phyloP scores from a whole-genome alignment of 352 stramenopile genomes.

The Saprolegnia parasitica region DNA sequence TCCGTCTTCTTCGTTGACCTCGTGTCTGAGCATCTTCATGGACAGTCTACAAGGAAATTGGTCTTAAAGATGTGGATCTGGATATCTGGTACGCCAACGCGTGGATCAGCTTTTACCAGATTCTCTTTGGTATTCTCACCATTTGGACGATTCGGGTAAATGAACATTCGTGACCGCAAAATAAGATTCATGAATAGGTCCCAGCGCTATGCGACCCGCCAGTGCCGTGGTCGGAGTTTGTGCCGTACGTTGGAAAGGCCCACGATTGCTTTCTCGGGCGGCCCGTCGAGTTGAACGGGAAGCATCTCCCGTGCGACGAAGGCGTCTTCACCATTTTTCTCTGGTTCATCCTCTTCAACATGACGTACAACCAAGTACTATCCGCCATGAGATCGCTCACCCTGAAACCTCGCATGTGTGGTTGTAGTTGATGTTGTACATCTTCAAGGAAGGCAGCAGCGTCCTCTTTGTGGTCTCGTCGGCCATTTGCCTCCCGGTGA shows the following conservation, averaged over 20 bases:
- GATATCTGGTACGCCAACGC: slow-evolving; percentile 34
- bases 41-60: slow-evolving; percentile 33
- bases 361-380: slow-evolving; percentile 31
- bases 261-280: slow-evolving; percentile 29
- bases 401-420: neutral
- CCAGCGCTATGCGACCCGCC: slow-evolving; percentile 28
- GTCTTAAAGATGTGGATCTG: slow-evolving; percentile 30
- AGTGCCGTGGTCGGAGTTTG: slow-evolving; percentile 27
- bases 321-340: slow-evolving; percentile 24
- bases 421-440: slow-evolving; percentile 31
- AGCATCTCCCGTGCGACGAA: slow-evolving; percentile 20
- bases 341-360: slow-evolving; percentile 31
- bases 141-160: slow-evolving; percentile 29
- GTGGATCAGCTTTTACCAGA: slow-evolving; percentile 30
- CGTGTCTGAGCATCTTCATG: neutral
- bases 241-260: slow-evolving; percentile 7
- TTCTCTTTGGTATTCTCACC: slow-evolving; percentile 30
- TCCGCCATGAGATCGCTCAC: neutral
- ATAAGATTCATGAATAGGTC: slow-evolving; percentile 16
- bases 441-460: slow-evolving; percentile 31
- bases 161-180: neutral
- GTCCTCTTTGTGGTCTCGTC: slow-evolving; percentile 35
- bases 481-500: slow-evolving; percentile 23
- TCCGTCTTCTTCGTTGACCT: neutral
- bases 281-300: slow-evolving; percentile 24